These are phyloP conservation scores for Fraxinus ornus DNA, from an alignment of 305 asterid species.

Conservation along the genomic window DNA sequence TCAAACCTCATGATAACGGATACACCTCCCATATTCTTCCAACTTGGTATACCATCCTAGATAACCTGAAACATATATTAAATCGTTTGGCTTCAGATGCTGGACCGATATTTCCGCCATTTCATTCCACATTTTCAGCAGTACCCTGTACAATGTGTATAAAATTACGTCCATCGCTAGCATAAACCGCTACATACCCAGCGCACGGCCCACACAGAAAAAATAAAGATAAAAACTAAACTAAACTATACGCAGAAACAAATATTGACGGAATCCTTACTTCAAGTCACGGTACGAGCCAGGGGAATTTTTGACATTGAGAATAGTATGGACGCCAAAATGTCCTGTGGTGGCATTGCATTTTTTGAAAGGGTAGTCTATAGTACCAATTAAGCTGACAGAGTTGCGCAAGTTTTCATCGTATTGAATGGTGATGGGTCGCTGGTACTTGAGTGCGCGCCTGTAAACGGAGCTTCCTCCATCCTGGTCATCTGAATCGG, in stretches of 20 bases:
- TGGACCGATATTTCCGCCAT: constrained; percentile 50
- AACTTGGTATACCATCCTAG: constrained; percentile 44
- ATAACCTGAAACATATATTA: constrained; percentile 62
- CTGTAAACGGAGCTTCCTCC: constrained; percentile 50
- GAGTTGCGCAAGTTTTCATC: constrained; percentile 38
- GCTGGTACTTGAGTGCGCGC: constrained; percentile 63
- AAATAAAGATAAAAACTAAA: background rate
- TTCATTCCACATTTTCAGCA: constrained; percentile 57
- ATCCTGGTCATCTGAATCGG: constrained; percentile 22
- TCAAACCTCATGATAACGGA: constrained; percentile 38
- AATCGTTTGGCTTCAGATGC: constrained; percentile 60
- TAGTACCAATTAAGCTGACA: constrained; percentile 68
- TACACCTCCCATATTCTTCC: constrained; percentile 31
- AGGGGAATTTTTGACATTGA: constrained; percentile 36
- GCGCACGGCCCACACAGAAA: background rate
- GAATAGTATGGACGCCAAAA: constrained; percentile 45
- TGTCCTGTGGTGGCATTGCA: constrained; percentile 14
- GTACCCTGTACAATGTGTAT: constrained; percentile 35
- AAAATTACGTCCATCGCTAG: background rate
- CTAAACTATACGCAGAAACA: background rate
- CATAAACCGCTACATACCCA: background rate
- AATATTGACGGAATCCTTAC: constrained; percentile 30
- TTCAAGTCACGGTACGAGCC: constrained; percentile 19
- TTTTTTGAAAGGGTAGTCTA: constrained; percentile 31
- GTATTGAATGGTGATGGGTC: constrained; percentile 52